phyloP scores from a whole-genome alignment of 768 basidiomycete genomes.

The Suillus luteus region DNA sequence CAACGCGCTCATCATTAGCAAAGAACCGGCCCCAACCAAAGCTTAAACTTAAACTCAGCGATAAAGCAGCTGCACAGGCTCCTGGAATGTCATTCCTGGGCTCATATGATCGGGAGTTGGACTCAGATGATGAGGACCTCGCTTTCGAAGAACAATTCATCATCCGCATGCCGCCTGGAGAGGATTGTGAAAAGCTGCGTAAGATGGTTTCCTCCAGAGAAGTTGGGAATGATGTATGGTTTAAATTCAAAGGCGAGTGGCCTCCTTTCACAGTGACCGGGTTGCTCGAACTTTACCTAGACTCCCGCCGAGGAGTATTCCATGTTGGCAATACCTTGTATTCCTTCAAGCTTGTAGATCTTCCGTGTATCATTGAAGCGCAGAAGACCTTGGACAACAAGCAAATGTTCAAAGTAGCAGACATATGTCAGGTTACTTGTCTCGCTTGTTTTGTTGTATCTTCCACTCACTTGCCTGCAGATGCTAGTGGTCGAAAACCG shows the following conservation, averaged over 20 bases:
- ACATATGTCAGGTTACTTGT: slow-evolving; percentile 86
- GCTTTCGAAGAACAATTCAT: slow-evolving; percentile 98
- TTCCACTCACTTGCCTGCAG: slow-evolving; percentile 41
- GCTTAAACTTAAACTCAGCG: slow-evolving; percentile 86
- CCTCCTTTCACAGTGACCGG: neutral
- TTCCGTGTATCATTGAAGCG: slow-evolving; percentile 91
- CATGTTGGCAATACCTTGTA: slow-evolving; percentile 81
- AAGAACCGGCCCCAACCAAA: slow-evolving; percentile 65
- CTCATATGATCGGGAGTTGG: slow-evolving; percentile 89
- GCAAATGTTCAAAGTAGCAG: slow-evolving; percentile 98
- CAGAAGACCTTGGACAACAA: slow-evolving; percentile 96
- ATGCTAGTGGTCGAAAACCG: slow-evolving; percentile 90
- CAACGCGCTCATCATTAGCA: slow-evolving; percentile 56
- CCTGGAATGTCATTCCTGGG: slow-evolving; percentile 90
- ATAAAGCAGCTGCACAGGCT: slow-evolving; percentile 76
- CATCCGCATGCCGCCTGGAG: slow-evolving; percentile 82
- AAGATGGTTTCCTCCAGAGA: slow-evolving; percentile 84
- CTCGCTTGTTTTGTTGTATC: slow-evolving; percentile 14
- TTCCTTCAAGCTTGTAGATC: slow-evolving; percentile 91
- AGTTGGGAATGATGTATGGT: slow-evolving; percentile 84
- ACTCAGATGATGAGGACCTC: slow-evolving; percentile 93
- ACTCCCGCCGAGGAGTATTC: slow-evolving; percentile 88
- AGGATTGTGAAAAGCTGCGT: slow-evolving; percentile 75
- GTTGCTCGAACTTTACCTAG: slow-evolving; percentile 40
- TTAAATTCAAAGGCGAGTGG: slow-evolving; percentile 90